Evolutionary conservation across 345 rosid genomes (phyloP), one percentile per base, ranked within the genome.

Genomic region (Hirschfeldia incana): DNA sequence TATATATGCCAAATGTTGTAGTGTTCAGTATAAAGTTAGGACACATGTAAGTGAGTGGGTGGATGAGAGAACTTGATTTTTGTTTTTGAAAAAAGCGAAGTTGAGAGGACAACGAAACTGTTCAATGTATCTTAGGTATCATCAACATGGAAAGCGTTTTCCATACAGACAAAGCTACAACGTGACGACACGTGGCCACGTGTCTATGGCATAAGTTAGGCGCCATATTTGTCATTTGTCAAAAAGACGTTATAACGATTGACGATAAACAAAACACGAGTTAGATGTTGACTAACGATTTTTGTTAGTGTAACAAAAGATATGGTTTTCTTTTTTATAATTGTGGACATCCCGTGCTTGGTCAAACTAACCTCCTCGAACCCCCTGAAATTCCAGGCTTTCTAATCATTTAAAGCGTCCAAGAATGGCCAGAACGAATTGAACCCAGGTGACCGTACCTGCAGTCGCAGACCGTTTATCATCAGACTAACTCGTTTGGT

Each of bases 131-230:
- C 74, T 51, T 79, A 51, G 69, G 64, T 78, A 30, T 59, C 26
- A 53, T 29, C 77, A 78, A 49, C 82, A 79, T 79, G 78, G 65
- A 79, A 79, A 67, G 75, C 74, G 3, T 79, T 74, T 74, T 69
- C 26, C 49, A 74, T 74, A 60, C 64, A 78, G 70, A 79, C 82
- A 72, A 13, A 79, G 75, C 49, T 61, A 12, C 57, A 36, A 68
- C 70, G 55, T 49, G 49, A 61, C 30, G 78, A 79, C 82, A 79
- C 82, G 82, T 79, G 78, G 46, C 34, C 78, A 73, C 77, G 81
- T 78, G 68, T 78, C 62, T 46, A 6, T 79, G 65, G 78, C 34
- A 73, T 10, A 49, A 79, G 82, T 79, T 79, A 79, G 82, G 82
- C 82, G 8, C 70, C 5, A 61, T 67, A 42, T 73, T 53, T 60